phyloP scores from a whole-genome alignment of 129 eudicot species.

The sunflower (Helianthus annuus) region HanXRQr2.0-SUNRISE NC_035435.2:38262196-38262695 shows the following conservation, averaged over 20 bases:
- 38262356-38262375: constrained; percentile 50
- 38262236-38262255: constrained; percentile 56
- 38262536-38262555: constrained; percentile 52
- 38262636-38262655: constrained; percentile 58
- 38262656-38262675: constrained; percentile 43
- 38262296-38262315: constrained; percentile 59
- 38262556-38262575: constrained; percentile 57
- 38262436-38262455: constrained; percentile 78
- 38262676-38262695: constrained; percentile 83
- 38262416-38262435: constrained; percentile 53
- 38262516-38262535: constrained; percentile 56
- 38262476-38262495: constrained; percentile 70
- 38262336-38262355: constrained; percentile 72
- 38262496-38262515: constrained; percentile 81
- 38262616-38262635: constrained; percentile 57
- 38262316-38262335: constrained; percentile 34
- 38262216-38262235: constrained; percentile 33
- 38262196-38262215: constrained; percentile 80
- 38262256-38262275: constrained; percentile 52
- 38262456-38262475: constrained; percentile 57
- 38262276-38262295: constrained; percentile 83
- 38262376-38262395: constrained; percentile 68
- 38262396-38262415: constrained; percentile 77
- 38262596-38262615: constrained; percentile 68
- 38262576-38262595: constrained; percentile 66